Percentiles rank a stretch among this genome's conserved stretches.
These are phyloP conservation scores for Aspergillus sp. DNA, from an alignment of 2,329 filamentous ascomycete genomes.

Conservation along the genomic window DNA sequence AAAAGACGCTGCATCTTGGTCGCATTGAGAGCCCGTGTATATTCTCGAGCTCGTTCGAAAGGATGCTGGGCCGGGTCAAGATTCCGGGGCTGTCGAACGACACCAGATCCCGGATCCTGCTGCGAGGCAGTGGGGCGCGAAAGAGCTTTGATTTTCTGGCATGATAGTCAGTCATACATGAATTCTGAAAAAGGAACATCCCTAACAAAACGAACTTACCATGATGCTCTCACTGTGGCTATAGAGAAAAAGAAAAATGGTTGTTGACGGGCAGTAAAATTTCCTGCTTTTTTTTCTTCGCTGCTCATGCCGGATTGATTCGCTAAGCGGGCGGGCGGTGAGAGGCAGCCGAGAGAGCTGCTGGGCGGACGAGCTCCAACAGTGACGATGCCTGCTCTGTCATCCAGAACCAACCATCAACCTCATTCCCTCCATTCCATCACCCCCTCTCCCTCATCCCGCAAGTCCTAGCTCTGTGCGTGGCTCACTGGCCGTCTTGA, in stretches of 20 bases:
- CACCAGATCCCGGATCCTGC: slow-evolving; percentile 43
- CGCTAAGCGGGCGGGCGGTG: slow-evolving; percentile 28
- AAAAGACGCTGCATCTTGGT: slow-evolving; percentile 95
- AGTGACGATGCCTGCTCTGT: slow-evolving; percentile 19
- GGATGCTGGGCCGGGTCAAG: slow-evolving; percentile 83
- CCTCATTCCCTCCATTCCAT: slow-evolving; percentile 1
- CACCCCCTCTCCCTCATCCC: background rate
- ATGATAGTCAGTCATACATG: slow-evolving; percentile 1
- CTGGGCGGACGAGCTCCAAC: slow-evolving; percentile 2
- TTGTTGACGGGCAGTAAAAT: slow-evolving; percentile 9
- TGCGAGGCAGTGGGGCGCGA: slow-evolving; percentile 43
- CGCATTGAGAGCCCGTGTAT: slow-evolving; percentile 72
- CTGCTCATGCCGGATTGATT: slow-evolving; percentile 13
- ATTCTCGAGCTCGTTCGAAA: slow-evolving; percentile 86
- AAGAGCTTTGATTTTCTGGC: slow-evolving; percentile 54
- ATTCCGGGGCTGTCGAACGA: slow-evolving; percentile 44
- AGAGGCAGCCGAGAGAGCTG: slow-evolving; percentile 10
- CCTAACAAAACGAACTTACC: slow-evolving; percentile 17
- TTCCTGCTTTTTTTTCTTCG: slow-evolving; percentile 24
- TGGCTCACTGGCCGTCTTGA: background rate
- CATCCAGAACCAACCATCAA: slow-evolving; percentile 7
- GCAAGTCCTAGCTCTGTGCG: background rate
- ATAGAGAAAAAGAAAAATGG: slow-evolving; percentile 11
- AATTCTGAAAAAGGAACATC: background rate
- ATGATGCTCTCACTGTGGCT: slow-evolving; percentile 16